Percentiles rank a stretch among this genome's conserved stretches.
phyloP scores from a whole-genome alignment of 1,139 yeast genomes.

The Geotrichum fermentans region DNA sequence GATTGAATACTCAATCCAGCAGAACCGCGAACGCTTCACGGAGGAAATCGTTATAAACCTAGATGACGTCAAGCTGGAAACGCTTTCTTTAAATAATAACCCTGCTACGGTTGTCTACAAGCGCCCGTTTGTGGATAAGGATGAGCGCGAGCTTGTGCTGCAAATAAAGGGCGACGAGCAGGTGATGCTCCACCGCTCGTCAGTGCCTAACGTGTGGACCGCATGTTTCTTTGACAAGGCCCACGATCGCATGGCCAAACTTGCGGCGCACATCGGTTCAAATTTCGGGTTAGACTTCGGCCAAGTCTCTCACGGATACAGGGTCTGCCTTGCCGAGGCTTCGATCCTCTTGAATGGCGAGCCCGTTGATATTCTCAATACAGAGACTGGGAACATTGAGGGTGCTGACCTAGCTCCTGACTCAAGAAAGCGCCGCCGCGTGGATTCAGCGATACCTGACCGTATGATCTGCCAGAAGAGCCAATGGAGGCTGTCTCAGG shows the following conservation, averaged over 20 bases:
- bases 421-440: neutral
- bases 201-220: constrained; percentile 6
- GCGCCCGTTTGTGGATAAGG: constrained; percentile 55
- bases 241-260: neutral
- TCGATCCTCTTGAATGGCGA: neutral
- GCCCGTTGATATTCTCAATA: neutral
- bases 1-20: constrained; percentile 46
- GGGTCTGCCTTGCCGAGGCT: neutral
- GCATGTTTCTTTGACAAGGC: constrained; percentile 10
- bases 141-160: constrained; percentile 49
- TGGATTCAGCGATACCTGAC: constrained; percentile 7
- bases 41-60: constrained; percentile 58
- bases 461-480: constrained; percentile 11
- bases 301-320: constrained; percentile 2
- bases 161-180: constrained; percentile 44
- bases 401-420: constrained; percentile 8
- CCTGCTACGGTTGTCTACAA: constrained; percentile 39
- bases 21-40: constrained; percentile 47
- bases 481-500: constrained; percentile 17
- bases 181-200: constrained; percentile 5
- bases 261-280: neutral
- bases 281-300: neutral
- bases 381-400: neutral
- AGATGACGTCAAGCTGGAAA: constrained; percentile 39
- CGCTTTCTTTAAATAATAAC: neutral